phyloP scores from a whole-genome alignment of 306 rosid genomes.

The Rosa rugosa region DNA sequence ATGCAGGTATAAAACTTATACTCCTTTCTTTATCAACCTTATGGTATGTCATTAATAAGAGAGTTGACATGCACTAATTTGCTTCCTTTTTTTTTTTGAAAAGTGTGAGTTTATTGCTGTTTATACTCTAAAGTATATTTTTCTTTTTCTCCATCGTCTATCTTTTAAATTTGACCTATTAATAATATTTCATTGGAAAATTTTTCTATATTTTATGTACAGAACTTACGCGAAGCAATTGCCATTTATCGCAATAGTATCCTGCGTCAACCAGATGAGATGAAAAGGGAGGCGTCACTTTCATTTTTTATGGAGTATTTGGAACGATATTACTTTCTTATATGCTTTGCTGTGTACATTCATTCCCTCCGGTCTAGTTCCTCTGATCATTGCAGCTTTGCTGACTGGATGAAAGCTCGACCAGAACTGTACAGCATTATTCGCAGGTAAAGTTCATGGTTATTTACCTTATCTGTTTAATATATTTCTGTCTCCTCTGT shows the following conservation, averaged over 20 bases:
- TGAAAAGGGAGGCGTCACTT: slow-evolving; percentile 84
- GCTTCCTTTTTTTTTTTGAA: slow-evolving; percentile 19
- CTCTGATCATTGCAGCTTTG: slow-evolving; percentile 46
- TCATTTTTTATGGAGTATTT: slow-evolving; percentile 86
- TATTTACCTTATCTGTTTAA: background rate
- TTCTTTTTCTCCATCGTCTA: slow-evolving; percentile 1
- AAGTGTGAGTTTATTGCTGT: slow-evolving; percentile 21
- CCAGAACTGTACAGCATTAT: slow-evolving; percentile 89
- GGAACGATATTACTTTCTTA: slow-evolving; percentile 95
- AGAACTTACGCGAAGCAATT: slow-evolving; percentile 93
- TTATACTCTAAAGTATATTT: slow-evolving; percentile 12
- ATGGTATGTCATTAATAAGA: background rate
- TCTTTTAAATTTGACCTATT: slow-evolving; percentile 14
- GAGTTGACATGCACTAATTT: background rate
- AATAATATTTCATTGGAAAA: slow-evolving; percentile 7
- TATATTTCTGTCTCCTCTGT: background rate
- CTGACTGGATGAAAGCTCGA: slow-evolving; percentile 92
- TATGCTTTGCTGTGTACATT: slow-evolving; percentile 90
- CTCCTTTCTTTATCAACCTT: background rate
- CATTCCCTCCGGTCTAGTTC: slow-evolving; percentile 65
- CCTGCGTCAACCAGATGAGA: slow-evolving; percentile 87
- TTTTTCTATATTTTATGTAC: slow-evolving; percentile 29
- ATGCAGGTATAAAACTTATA: slow-evolving; percentile 68
- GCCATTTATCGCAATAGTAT: slow-evolving; percentile 85
- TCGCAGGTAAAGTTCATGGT: slow-evolving; percentile 58